A percentile compares a stretch with the other conserved stretches of the same genome.
phyloP scores from a whole-genome alignment of 106 monocot species.

The Xerophyta viscosa region DNA sequence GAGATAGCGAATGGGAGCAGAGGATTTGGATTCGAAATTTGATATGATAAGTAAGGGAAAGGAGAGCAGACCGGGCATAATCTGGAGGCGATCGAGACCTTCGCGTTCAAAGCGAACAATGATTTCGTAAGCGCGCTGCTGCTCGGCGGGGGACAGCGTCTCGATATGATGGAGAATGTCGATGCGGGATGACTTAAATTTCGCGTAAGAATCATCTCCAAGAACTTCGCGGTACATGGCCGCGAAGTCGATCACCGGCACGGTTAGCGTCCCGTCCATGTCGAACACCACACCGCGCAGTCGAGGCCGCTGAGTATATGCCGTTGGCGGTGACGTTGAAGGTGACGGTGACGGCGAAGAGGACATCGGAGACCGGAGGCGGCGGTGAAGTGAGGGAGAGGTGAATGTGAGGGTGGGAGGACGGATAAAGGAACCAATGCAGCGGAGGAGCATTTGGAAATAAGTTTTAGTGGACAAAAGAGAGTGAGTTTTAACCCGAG shows the following conservation, averaged over 20 bases:
- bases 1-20: not conserved
- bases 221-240: constrained; percentile 87
- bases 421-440: too few species aligned
- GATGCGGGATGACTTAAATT: constrained; percentile 22
- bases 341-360: too few species aligned
- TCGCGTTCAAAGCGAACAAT: constrained; percentile 71
- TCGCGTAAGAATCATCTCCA: constrained; percentile 45
- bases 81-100: constrained; percentile 79
- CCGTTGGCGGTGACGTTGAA: too few species aligned
- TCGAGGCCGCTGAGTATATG: too few species aligned
- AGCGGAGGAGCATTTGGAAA: too few species aligned
- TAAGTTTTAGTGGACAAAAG: too few species aligned
- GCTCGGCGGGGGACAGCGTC: constrained; percentile 46
- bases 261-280: constrained; percentile 98
- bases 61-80: constrained; percentile 75
- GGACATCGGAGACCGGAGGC: too few species aligned
- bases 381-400: too few species aligned
- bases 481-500: too few species aligned
- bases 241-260: constrained; percentile 83
- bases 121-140: constrained; percentile 67
- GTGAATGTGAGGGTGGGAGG: too few species aligned
- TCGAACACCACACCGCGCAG: constrained; percentile 89
- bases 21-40: not conserved
- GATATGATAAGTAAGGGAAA: too few species aligned
- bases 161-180: constrained; percentile 92